These are phyloP conservation scores for Globisporangium paddicum DNA, from an alignment of 352 stramenopile genomes.

Conservation along the genomic window DNA sequence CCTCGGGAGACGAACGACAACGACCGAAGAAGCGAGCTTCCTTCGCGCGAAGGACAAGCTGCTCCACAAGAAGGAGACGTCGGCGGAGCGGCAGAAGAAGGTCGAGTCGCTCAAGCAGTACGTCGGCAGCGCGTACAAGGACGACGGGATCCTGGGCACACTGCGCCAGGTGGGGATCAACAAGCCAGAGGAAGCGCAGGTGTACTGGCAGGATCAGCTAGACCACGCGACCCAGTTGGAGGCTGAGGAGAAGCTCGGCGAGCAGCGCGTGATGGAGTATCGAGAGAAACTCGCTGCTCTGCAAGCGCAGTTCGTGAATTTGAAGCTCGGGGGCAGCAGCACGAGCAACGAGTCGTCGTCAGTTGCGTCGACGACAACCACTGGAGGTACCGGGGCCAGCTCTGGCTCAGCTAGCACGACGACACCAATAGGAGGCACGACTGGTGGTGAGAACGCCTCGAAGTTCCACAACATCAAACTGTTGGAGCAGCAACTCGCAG, in stretches of 20 bases:
- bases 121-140: constrained; percentile 63
- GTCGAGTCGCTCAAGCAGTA: constrained; percentile 61
- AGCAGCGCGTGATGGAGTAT: constrained; percentile 54
- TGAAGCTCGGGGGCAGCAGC: constrained; percentile 59
- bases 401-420: not conserved
- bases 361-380: constrained; percentile 1
- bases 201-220: constrained; percentile 79
- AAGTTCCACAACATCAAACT: constrained; percentile 57
- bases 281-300: constrained; percentile 54
- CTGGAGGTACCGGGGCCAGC: not conserved
- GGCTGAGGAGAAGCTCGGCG: constrained; percentile 49
- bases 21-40: constrained; percentile 40
- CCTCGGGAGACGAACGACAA: constrained; percentile 2
- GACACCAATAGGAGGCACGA: not conserved
- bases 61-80: constrained; percentile 72
- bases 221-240: constrained; percentile 68
- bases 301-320: constrained; percentile 56
- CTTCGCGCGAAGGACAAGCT: constrained; percentile 65
- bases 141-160: constrained; percentile 64
- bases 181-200: constrained; percentile 60
- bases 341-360: constrained; percentile 15
- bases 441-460: constrained; percentile 12
- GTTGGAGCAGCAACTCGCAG: constrained; percentile 56
- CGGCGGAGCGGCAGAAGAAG: constrained; percentile 48
- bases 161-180: constrained; percentile 78